A percentile compares a stretch with the other conserved stretches of the same genome.
Conservation (phyloP, 2,329 filamentous ascomycete genomes). For the Elsinoe perseae region DNA sequence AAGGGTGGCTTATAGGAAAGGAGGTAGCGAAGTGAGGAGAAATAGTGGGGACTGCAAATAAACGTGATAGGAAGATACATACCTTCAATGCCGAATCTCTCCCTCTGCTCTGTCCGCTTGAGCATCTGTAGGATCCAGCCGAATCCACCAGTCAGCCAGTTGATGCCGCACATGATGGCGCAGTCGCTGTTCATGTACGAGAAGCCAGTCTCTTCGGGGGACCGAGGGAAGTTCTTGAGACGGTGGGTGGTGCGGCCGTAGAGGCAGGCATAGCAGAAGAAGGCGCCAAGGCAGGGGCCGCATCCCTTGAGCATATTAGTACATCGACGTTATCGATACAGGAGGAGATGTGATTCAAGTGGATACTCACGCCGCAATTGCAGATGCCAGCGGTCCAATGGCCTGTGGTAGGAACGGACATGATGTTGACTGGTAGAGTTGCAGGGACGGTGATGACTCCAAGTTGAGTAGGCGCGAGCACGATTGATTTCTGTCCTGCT, state of each 20-base stretch:
- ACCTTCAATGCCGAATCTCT: constrained; percentile 11
- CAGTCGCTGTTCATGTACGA: constrained; percentile 13
- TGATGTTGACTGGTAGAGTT: neutral
- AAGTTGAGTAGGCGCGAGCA: neutral
- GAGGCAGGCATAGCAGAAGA: constrained; percentile 13
- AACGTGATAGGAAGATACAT: too few species aligned
- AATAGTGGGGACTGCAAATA: neutral
- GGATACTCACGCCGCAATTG: constrained; percentile 12
- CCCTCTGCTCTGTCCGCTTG: constrained; percentile 10
- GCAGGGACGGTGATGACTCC: neutral
- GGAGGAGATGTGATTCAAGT: neutral
- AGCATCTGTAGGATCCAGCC: neutral
- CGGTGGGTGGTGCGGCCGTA: constrained; percentile 10
- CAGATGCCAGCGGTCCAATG: constrained; percentile 10
- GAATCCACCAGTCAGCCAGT: constrained; percentile 2
- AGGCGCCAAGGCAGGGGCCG: constrained; percentile 10
- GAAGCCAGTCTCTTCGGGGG: constrained; percentile 6
- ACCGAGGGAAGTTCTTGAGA: constrained; percentile 2
- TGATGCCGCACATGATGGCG: neutral
- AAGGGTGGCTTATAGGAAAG: neutral
- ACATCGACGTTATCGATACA: neutral
- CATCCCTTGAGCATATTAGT: constrained; percentile 2
- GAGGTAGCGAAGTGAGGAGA: neutral
- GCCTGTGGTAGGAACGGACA: neutral
- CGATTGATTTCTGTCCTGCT: neutral